Percentiles rank a stretch among this genome's conserved stretches.
phyloP scores from a whole-genome alignment of 2,329 filamentous ascomycete genomes.

The Verticillium albo-atrum region DNA sequence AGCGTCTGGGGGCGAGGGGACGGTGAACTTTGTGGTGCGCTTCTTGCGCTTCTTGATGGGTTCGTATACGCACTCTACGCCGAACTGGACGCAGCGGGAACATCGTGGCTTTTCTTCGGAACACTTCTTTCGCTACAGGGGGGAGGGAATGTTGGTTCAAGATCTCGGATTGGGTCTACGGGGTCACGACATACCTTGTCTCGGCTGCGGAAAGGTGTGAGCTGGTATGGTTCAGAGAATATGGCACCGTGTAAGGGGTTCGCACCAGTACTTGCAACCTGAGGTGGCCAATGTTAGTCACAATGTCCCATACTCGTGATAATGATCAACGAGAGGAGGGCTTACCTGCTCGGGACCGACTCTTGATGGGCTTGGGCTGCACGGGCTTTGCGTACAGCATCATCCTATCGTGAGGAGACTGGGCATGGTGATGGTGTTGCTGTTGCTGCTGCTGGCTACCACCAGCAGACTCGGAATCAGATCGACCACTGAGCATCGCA shows the following conservation, averaged over 20 bases:
- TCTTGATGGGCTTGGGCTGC: slow-evolving; percentile 11
- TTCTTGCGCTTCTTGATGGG: slow-evolving; percentile 13
- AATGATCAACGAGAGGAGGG: not conserved
- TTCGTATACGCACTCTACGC: slow-evolving; percentile 9
- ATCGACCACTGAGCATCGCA: not conserved
- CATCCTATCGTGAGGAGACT: not conserved
- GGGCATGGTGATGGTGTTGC: not conserved
- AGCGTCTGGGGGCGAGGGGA: not conserved
- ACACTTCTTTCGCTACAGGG: slow-evolving; percentile 10
- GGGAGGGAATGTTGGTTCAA: not conserved
- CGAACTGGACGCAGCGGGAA: slow-evolving; percentile 10
- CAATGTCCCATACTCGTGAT: not conserved
- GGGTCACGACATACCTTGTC: slow-evolving; percentile 9
- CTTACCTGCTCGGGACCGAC: slow-evolving; percentile 13
- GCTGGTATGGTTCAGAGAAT: not conserved
- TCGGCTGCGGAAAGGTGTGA: slow-evolving; percentile 4
- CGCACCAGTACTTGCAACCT: slow-evolving; percentile 13
- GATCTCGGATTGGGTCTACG: not conserved
- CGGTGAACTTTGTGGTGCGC: slow-evolving; percentile 5
- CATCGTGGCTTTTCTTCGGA: slow-evolving; percentile 12
- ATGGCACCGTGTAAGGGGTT: not conserved
- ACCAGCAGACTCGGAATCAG: not conserved
- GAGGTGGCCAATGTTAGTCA: slow-evolving; percentile 1
- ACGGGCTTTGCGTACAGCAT: slow-evolving; percentile 12
- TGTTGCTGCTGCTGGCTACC: not conserved